Evolutionary conservation across 345 rosid genomes (phyloP), one percentile per base, ranked within the genome.

Genomic region (Nasturtium officinale): DNA sequence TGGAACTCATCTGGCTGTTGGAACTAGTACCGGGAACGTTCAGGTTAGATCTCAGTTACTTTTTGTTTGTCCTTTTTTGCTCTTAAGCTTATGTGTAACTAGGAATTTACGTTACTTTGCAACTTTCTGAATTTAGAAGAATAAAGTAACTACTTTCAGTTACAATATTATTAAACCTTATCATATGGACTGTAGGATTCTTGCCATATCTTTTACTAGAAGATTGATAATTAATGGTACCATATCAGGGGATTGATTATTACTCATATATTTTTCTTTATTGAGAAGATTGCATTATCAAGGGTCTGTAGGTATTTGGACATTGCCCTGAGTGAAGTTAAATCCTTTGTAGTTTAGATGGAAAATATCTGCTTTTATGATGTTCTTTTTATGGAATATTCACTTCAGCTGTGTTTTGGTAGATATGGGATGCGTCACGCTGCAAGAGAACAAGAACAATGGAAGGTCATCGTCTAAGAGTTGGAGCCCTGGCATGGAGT

Each of bases 381-480:
- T 35, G 17, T 26, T 56, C 3, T 17, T 35, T 29, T 0, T 15
- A 20, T 50, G 28, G 29, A 40, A 65, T 29, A 51, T 30, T 71
- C 9, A 40, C 50, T 51, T 28, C 21, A 13, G 20, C 42, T 56
- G 42, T 48, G 60, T 33, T 60, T 71, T 5, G 65, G 42, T 59
- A 95, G 99, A 85, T 95, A 70, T 95, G 99, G 99, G 99, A 95
- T 82, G 91, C 96, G 55, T 80, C 98, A 12, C 86, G 82, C 69
- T 90, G 98, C 81, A 86, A 81, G 78, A 90, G 86, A 77, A 74
- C 90, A 53, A 86, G 99, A 84, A 85, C 91, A 59, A 87, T 95
- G 99, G 99, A 95, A 75, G 99, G 99, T 50, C 99, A 95, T 83
- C 84, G 96, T 32, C 75, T 87, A 73, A 92, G 98, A 66, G 96